Evolutionary conservation across 768 basidiomycete genomes (phyloP).

Genomic region (Amanita rimosa): DNA sequence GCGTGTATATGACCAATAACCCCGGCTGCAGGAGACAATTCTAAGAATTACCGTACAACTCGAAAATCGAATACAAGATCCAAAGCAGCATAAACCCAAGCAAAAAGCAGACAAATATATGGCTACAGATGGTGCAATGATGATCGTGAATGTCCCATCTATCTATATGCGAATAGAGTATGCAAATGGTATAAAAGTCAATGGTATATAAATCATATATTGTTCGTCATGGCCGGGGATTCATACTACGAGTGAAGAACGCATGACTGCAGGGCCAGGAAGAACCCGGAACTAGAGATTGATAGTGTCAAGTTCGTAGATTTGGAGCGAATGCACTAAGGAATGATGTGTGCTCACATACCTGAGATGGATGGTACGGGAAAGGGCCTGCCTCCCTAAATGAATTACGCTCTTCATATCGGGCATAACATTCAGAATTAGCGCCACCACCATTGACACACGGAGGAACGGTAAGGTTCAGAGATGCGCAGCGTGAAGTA

Average conservation of each 20-base stretch:
- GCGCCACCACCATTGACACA: not conserved
- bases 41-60: constrained; percentile 2
- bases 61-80: constrained; percentile 1
- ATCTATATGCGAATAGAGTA: not conserved
- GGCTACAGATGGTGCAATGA: constrained; percentile 7
- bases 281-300: constrained; percentile 4
- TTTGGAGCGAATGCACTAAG: not conserved
- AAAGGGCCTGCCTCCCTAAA: constrained; percentile 15
- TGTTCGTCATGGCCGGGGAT: not conserved
- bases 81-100: constrained; percentile 1
- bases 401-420: constrained; percentile 21
- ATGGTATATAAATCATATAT: not conserved
- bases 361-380: constrained; percentile 23
- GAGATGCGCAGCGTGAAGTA: constrained; percentile 1
- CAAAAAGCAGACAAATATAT: constrained; percentile 1
- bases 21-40: not conserved
- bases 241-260: constrained; percentile 3
- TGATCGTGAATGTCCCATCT: constrained; percentile 6
- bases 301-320: not conserved
- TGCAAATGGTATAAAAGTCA: not conserved
- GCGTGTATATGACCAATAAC: constrained; percentile 5
- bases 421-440: constrained; percentile 9
- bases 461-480: not conserved
- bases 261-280: constrained; percentile 4
- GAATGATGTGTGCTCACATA: constrained; percentile 6